Evolutionary conservation across 2,329 filamentous ascomycete genomes (phyloP), one percentile per base, ranked within the genome.

Genomic region (Talaromyces funiculosus): DNA sequence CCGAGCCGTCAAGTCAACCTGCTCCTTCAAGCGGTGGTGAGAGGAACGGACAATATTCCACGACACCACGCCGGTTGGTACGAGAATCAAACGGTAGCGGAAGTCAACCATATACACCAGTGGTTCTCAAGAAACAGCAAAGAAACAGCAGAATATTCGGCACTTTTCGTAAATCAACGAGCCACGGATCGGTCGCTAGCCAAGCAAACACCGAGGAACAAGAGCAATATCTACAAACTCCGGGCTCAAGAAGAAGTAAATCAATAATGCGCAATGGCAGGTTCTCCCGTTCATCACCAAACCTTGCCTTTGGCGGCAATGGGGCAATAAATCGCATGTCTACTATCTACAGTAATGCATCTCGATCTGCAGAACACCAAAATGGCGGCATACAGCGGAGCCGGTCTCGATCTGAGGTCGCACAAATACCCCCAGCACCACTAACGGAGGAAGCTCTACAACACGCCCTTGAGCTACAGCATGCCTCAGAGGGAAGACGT

Each of bases 381-480:
- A 57, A 43, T 1, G 47, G 60, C 22, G 43, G 37, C 18, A 42
- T 64, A 38, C 57, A 55, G 5, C 54, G 63, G 8, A 64, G 63
- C 38, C 64, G 66, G 0, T 64, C 65, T 9, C 64, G 65, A 33
- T 68, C 67, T 12, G 63, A 68, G 40, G 66, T 64, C 31, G 47
- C 64, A 2, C 65, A 63, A 3, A 26, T 47, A 26, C 62, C 64
- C 8, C 55, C 57, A 1, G 51, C 49, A 18, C 51, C 61, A 42
- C 38, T 64, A 24, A 60, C 60, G 5, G 57, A 62, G 42, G 49
- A 62, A 38, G 60, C 60, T 35, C 35, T 61, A 22, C 54, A 61
- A 38, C 35, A 24, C 9, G 51, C 35, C 16, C 33, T 38, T n/a
- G 33, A 33, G 12, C 3, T 54, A 14, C 51, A 54, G 33, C 38